A percentile compares a stretch with the other conserved stretches of the same genome.
Evolutionary conservation across 306 rosid genomes (phyloP).

Genomic region (Cucumis sativus): DNA sequence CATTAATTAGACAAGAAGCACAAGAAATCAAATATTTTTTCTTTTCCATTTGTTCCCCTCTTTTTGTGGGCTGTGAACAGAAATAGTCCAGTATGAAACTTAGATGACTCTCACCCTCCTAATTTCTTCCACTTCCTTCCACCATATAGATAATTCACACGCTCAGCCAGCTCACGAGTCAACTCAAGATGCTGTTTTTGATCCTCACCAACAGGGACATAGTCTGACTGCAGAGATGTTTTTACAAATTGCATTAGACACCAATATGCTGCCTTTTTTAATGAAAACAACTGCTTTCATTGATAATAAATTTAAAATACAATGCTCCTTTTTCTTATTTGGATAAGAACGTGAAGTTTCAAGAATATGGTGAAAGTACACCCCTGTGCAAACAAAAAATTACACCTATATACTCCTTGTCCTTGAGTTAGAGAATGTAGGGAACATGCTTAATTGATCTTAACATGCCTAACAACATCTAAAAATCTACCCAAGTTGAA

Average conservation of each 20-base stretch:
- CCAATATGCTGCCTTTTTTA: not conserved
- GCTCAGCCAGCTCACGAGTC: slow-evolving; percentile 86
- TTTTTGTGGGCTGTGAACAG: not conserved
- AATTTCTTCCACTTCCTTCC: slow-evolving; percentile 97
- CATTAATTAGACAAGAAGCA: slow-evolving; percentile 27
- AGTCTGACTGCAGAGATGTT: slow-evolving; percentile 68
- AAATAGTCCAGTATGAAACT: slow-evolving; percentile 7
- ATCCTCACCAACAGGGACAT: slow-evolving; percentile 96
- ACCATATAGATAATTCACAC: slow-evolving; percentile 78
- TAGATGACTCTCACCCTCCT: slow-evolving; percentile 70
- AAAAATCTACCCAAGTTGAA: not conserved
- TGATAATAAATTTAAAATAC: no score
- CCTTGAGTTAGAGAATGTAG: not conserved
- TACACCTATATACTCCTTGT: slow-evolving; percentile 1
- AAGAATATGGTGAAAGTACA: not conserved
- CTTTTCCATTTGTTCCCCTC: not conserved
- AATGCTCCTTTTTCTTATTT: no score
- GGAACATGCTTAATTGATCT: not conserved
- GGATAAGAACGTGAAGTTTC: not conserved
- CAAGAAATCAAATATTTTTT: slow-evolving; percentile 15
- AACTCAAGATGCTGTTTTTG: slow-evolving; percentile 97
- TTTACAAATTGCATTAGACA: not conserved
- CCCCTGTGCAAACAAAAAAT: not conserved
- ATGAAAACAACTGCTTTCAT: no score
- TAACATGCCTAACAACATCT: not conserved